These are phyloP conservation scores for Setomelanomma holmii DNA, from an alignment of 2,329 filamentous ascomycete species.

Conservation along the genomic window DNA sequence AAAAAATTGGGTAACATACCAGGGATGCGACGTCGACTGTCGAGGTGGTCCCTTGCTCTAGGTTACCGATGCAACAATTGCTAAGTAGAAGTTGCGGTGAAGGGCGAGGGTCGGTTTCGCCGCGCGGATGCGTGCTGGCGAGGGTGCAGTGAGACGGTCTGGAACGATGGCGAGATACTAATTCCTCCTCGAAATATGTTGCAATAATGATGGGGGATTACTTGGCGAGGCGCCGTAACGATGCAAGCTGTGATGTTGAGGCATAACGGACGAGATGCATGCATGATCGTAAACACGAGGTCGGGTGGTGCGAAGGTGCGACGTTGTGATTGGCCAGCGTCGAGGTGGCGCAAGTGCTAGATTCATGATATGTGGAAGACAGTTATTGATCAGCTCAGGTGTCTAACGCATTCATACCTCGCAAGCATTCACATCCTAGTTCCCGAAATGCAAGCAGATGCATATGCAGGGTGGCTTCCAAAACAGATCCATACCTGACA, in stretches of 20 bases:
- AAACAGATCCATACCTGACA: background rate
- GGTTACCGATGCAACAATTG: background rate
- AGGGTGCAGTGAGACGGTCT: background rate
- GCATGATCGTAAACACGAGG: background rate
- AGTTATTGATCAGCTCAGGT: too few species aligned
- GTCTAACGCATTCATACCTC: too few species aligned
- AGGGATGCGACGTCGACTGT: background rate
- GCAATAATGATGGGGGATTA: background rate
- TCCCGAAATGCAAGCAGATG: too few species aligned
- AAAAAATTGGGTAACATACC: background rate
- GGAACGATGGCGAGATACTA: background rate
- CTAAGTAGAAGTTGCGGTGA: background rate
- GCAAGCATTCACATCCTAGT: too few species aligned
- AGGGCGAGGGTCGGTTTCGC: too few species aligned
- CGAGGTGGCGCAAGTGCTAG: background rate
- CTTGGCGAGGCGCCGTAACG: too few species aligned
- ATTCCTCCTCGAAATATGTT: background rate
- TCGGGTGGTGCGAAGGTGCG: background rate
- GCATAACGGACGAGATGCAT: background rate
- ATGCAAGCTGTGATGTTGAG: background rate
- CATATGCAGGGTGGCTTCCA: background rate
- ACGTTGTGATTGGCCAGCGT: background rate
- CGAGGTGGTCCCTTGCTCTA: background rate
- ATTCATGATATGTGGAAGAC: background rate
- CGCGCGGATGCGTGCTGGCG: background rate